Evolutionary conservation across 1,284 basidiomycete genomes (phyloP).

Genomic region (Malassezia obtusa): DNA sequence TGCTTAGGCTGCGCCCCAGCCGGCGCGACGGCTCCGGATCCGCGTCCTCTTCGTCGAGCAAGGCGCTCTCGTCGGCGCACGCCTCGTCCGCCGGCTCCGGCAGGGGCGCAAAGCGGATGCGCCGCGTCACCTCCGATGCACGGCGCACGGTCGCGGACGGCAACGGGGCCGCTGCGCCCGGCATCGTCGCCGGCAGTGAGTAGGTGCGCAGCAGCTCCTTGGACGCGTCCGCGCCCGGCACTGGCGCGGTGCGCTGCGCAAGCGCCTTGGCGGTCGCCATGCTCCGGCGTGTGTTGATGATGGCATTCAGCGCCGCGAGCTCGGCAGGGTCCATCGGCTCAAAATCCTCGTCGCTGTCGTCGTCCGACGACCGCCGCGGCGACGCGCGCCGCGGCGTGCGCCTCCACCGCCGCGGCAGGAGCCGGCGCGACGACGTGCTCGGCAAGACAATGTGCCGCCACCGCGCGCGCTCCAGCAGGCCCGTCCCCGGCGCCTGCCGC

Average conservation of each 20-base stretch:
- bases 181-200: neutral
- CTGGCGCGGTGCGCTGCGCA: neutral
- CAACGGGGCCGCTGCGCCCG: neutral
- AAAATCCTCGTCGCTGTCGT: neutral
- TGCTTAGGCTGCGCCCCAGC: neutral
- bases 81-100: conserved; percentile 12
- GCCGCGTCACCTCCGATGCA: neutral
- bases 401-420: neutral
- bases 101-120: conserved; percentile 29
- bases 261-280: conserved; percentile 44
- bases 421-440: neutral
- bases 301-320: conserved; percentile 44
- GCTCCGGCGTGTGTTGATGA: conserved; percentile 45
- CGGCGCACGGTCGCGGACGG: too few species aligned
- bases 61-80: neutral
- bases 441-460: neutral
- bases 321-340: conserved; percentile 42
- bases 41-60: neutral
- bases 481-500: neutral
- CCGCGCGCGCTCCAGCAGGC: neutral
- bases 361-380: neutral
- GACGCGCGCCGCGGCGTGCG: neutral
- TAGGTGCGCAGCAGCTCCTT: neutral
- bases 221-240: neutral
- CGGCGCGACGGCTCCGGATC: neutral